Evolutionary conservation across 495 filamentous ascomycete species (phyloP).

Genomic region (Elaphomyces granulatus): DNA sequence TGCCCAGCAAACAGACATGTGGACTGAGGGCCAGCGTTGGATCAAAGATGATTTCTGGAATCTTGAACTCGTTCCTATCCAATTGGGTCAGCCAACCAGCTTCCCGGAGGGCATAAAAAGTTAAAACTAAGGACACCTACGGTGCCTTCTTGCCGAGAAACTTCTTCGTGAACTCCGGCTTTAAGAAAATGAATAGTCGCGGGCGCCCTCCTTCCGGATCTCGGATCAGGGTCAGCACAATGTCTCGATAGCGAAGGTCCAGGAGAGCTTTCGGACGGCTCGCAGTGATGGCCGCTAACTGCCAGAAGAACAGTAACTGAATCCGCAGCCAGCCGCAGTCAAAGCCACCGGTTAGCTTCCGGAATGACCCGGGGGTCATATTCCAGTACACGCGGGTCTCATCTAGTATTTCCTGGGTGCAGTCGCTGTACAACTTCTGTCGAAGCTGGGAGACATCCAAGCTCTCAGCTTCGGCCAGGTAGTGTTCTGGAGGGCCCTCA

Average conservation of each 20-base stretch:
- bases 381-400: slow-evolving; percentile 15
- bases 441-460: slow-evolving; percentile 18
- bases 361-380: slow-evolving; percentile 17
- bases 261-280: slow-evolving; percentile 21
- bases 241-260: slow-evolving; percentile 14
- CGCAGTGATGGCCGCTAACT: slow-evolving; percentile 22
- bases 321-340: slow-evolving; percentile 17
- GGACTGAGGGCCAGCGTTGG: slow-evolving; percentile 15
- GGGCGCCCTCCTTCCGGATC: too few species aligned
- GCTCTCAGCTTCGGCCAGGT: slow-evolving; percentile 11
- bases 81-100: too few species aligned
- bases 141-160: too few species aligned
- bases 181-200: too few species aligned
- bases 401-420: slow-evolving; percentile 13
- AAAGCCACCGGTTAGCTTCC: slow-evolving; percentile 23
- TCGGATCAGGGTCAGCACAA: too few species aligned
- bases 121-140: too few species aligned
- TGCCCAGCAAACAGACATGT: slow-evolving; percentile 13
- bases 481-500: slow-evolving; percentile 10
- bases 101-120: too few species aligned
- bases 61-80: slow-evolving; percentile 13
- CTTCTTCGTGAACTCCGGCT: too few species aligned
- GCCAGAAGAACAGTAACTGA: slow-evolving; percentile 20
- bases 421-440: slow-evolving; percentile 18
- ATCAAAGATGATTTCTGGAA: slow-evolving; percentile 18